Evolutionary conservation across 2,329 filamentous ascomycete species (phyloP).

Genomic region (Diaporthe citrichinensis): DNA sequence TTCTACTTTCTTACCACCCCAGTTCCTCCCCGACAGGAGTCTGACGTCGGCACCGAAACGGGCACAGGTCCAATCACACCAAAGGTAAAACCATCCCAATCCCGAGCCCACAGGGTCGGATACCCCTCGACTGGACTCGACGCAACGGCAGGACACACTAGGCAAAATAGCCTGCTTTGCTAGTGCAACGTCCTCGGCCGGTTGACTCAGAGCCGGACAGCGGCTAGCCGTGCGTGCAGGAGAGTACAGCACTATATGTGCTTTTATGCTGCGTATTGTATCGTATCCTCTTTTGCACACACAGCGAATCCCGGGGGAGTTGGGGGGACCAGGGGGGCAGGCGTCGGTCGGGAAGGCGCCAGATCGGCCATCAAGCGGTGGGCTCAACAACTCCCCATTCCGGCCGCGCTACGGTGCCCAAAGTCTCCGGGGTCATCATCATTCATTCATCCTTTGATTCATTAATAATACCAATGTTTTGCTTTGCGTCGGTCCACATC

Average conservation of each 20-base stretch:
- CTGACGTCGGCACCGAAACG: conserved; percentile 14
- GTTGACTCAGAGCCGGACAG: conserved; percentile 10
- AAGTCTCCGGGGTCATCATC: conserved; percentile 24
- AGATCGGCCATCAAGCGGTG: conserved; percentile 18
- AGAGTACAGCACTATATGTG: background rate
- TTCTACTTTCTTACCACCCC: background rate
- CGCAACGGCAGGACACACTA: conserved; percentile 11
- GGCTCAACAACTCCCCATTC: conserved; percentile 29
- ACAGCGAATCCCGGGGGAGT: background rate
- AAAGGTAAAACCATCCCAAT: conserved; percentile 24
- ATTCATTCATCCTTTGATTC: conserved; percentile 10
- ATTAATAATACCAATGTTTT: conserved; percentile 35
- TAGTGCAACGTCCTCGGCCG: conserved; percentile 19
- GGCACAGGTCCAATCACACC: conserved; percentile 23
- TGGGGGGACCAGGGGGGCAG: background rate
- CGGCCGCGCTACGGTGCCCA: conserved; percentile 28
- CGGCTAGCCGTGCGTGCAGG: conserved; percentile 13
- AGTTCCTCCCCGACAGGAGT: background rate
- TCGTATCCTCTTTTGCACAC: background rate
- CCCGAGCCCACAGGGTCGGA: conserved; percentile 8
- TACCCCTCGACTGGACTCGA: background rate
- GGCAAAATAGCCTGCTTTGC: background rate
- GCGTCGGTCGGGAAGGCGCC: background rate
- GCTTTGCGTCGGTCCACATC: conserved; percentile 18
- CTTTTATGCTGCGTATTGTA: background rate